A percentile compares a stretch with the other conserved stretches of the same genome.
Evolutionary conservation across 345 rosid species (phyloP).

Genomic region (Ceriops decandra): DNA sequence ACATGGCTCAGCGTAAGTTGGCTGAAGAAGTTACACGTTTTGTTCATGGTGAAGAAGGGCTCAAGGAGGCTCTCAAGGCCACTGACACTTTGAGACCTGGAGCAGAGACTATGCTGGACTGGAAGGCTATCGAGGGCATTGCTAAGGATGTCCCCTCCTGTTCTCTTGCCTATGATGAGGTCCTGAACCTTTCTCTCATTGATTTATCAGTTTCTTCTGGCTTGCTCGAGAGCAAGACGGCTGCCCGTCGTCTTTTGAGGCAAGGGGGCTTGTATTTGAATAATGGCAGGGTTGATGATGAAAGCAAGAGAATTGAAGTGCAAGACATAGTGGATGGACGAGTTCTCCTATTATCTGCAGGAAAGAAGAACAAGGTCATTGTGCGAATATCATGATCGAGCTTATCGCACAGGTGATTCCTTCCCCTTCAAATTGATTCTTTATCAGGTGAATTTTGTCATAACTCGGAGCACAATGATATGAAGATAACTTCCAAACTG

Average conservation of each 20-base stretch:
- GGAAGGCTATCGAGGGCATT: conserved; percentile 79
- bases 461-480: background rate
- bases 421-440: background rate
- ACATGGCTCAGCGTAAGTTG: conserved; percentile 63
- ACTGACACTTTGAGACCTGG: conserved; percentile 93
- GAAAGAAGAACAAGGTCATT: conserved; percentile 92
- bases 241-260: conserved; percentile 75
- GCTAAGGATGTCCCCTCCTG: conserved; percentile 86
- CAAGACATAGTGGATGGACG: conserved; percentile 81
- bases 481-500: background rate
- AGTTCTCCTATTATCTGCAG: conserved; percentile 85
- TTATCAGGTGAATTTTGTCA: background rate
- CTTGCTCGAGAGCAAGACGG: conserved; percentile 81
- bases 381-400: conserved; percentile 59
- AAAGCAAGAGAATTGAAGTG: conserved; percentile 61
- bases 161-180: conserved; percentile 55
- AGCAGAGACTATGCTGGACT: conserved; percentile 82
- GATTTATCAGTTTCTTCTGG: conserved; percentile 77
- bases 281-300: conserved; percentile 73
- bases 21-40: conserved; percentile 90
- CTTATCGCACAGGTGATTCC: conserved; percentile 1
- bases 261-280: conserved; percentile 98
- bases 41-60: conserved; percentile 89
- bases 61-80: conserved; percentile 82
- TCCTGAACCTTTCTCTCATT: conserved; percentile 48